phyloP scores from a whole-genome alignment of 202 grass and related monocot genomes.

The Carex sylvatica region DNA sequence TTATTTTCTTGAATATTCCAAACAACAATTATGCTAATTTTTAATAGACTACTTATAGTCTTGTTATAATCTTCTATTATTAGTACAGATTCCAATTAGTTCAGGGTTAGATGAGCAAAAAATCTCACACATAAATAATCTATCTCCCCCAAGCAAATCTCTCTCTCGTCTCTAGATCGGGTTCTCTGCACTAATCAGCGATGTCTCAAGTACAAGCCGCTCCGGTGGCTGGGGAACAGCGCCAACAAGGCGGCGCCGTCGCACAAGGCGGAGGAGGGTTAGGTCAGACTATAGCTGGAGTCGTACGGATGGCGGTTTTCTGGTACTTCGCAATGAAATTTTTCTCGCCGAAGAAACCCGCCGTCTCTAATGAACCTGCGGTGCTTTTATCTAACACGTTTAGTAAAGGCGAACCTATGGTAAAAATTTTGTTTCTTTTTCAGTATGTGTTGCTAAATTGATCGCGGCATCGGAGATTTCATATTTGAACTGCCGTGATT shows the following conservation, averaged over 20 bases:
- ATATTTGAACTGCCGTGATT: constrained; percentile 24
- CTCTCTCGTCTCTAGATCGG: constrained; percentile 31
- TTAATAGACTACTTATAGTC: not conserved
- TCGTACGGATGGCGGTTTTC: constrained; percentile 83
- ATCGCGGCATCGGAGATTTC: not conserved
- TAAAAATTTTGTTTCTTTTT: constrained; percentile 25
- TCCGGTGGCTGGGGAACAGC: constrained; percentile 27
- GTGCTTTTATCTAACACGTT: constrained; percentile 87
- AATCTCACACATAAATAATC: constrained; percentile 13
- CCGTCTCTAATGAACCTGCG: constrained; percentile 44
- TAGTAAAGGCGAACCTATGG: constrained; percentile 87
- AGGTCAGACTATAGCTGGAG: constrained; percentile 62
- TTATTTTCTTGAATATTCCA: not conserved
- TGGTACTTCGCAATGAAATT: constrained; percentile 97
- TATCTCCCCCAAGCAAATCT: not conserved
- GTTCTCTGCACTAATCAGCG: constrained; percentile 36
- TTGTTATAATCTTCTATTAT: not conserved
- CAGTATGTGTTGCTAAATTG: not conserved
- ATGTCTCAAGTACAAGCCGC: constrained; percentile 59
- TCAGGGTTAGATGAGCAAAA: constrained; percentile 1
- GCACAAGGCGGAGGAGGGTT: constrained; percentile 45
- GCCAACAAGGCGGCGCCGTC: constrained; percentile 28
- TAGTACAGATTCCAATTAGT: not conserved
- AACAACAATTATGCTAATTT: not conserved
- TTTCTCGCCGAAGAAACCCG: constrained; percentile 71